phyloP scores from a whole-genome alignment of 2,329 filamentous ascomycete species.

The Talaromyces sp. region DNA sequence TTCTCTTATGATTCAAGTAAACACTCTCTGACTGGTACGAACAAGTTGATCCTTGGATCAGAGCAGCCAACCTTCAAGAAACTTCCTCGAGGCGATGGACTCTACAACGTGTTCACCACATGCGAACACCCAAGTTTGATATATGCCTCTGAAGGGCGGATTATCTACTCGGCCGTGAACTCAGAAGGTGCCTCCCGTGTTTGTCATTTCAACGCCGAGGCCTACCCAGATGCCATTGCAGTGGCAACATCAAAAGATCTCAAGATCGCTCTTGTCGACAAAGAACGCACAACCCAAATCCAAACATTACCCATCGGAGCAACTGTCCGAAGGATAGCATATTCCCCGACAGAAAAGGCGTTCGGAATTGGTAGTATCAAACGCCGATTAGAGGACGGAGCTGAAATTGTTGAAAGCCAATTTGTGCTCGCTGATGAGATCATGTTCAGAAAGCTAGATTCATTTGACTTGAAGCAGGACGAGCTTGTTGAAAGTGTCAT shows the following conservation, averaged over 20 bases:
- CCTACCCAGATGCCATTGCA: slow-evolving; percentile 75
- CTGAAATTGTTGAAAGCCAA: slow-evolving; percentile 73
- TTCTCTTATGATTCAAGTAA: slow-evolving; percentile 65
- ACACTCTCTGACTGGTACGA: slow-evolving; percentile 66
- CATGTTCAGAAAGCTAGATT: slow-evolving; percentile 73
- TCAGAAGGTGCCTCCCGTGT: slow-evolving; percentile 80
- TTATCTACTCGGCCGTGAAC: slow-evolving; percentile 91
- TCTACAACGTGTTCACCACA: slow-evolving; percentile 83
- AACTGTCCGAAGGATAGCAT: slow-evolving; percentile 81
- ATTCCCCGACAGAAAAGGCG: slow-evolving; percentile 71
- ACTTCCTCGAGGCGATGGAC: slow-evolving; percentile 63
- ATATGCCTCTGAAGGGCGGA: slow-evolving; percentile 79
- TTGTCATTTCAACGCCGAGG: slow-evolving; percentile 75
- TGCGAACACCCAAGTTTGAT: slow-evolving; percentile 94
- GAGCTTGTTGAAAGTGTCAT: slow-evolving; percentile 86
- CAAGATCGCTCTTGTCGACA: slow-evolving; percentile 77
- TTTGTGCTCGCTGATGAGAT: slow-evolving; percentile 90
- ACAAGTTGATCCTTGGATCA: slow-evolving; percentile 79
- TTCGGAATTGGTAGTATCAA: slow-evolving; percentile 87
- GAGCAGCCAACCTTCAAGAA: slow-evolving; percentile 78
- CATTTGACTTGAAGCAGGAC: slow-evolving; percentile 60
- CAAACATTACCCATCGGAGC: slow-evolving; percentile 73
- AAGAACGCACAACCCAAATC: slow-evolving; percentile 82
- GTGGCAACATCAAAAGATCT: slow-evolving; percentile 74
- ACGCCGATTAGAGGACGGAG: slow-evolving; percentile 65